Evolutionary conservation across 441 rosid genomes (phyloP).

Genomic region (Capsella rubella): DNA sequence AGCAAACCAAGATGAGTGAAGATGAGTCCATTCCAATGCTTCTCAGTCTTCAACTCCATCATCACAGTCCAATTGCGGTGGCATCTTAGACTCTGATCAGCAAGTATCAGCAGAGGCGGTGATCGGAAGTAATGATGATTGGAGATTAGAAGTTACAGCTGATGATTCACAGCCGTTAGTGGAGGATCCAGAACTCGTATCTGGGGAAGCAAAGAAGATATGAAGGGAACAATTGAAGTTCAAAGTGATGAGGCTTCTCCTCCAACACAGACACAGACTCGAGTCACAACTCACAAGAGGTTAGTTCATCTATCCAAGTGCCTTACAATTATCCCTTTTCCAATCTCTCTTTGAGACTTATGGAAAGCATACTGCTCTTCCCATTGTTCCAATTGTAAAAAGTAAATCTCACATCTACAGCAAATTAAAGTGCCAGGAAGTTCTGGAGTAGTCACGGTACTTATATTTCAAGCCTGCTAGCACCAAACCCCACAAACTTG

Average conservation of each 20-base stretch:
- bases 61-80: slow-evolving; percentile 53
- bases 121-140: slow-evolving; percentile 39
- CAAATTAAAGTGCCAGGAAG: background rate
- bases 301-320: slow-evolving; percentile 46
- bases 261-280: slow-evolving; percentile 48
- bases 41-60: slow-evolving; percentile 44
- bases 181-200: slow-evolving; percentile 46
- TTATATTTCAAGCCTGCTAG: background rate
- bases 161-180: slow-evolving; percentile 49
- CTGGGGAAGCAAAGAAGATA: slow-evolving; percentile 51
- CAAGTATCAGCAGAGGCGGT: slow-evolving; percentile 39
- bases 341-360: slow-evolving; percentile 6
- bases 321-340: slow-evolving; percentile 12
- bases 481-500: slow-evolving; percentile 4
- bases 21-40: slow-evolving; percentile 32
- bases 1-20: slow-evolving; percentile 45
- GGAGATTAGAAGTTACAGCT: slow-evolving; percentile 28
- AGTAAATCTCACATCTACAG: background rate
- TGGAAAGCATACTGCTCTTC: background rate
- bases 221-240: slow-evolving; percentile 54
- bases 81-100: slow-evolving; percentile 39
- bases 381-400: slow-evolving; percentile 1
- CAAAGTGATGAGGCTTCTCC: slow-evolving; percentile 55
- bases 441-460: background rate
- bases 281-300: slow-evolving; percentile 67